These are phyloP conservation scores for Cyberlindnera samutprakarnensis DNA, from an alignment of 805 yeast species.

Conservation along the genomic window DNA sequence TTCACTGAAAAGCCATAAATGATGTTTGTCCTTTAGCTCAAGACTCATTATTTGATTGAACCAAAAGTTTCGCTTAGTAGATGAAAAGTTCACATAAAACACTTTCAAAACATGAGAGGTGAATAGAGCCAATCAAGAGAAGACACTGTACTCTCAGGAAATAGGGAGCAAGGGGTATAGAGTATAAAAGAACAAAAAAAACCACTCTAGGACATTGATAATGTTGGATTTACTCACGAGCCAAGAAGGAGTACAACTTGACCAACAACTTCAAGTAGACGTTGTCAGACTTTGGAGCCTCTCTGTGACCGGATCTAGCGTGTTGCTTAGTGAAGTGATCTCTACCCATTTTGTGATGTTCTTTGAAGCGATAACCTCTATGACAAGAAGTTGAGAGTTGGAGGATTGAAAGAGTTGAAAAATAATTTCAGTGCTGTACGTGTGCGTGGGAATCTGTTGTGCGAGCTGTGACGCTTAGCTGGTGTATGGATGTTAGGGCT, in stretches of 20 bases:
- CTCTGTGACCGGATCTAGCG: conserved; percentile 91
- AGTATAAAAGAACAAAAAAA: no score
- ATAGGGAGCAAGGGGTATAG: no score
- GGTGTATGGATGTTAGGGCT: background rate
- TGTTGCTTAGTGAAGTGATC: conserved; percentile 97
- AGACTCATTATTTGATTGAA: no score
- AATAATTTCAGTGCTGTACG: no score
- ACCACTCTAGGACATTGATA: background rate
- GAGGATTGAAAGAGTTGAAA: no score
- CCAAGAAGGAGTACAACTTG: conserved; percentile 97
- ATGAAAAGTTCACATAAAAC: no score
- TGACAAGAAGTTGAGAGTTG: background rate
- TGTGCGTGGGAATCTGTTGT: conserved; percentile 2
- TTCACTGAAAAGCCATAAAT: conserved; percentile 18
- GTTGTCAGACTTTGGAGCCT: conserved; percentile 99
- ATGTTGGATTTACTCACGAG: conserved; percentile 74
- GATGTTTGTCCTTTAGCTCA: no score
- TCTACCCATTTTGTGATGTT: conserved; percentile 84
- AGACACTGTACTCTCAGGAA: background rate
- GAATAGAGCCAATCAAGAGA: background rate
- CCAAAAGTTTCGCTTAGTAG: conserved; percentile 7
- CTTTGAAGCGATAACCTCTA: background rate
- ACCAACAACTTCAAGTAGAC: conserved; percentile 97
- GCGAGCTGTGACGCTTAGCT: background rate
- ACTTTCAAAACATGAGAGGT: background rate